Conservation (phyloP, 2,329 filamentous ascomycete species). For the Zopfia rhizophila region DNA sequence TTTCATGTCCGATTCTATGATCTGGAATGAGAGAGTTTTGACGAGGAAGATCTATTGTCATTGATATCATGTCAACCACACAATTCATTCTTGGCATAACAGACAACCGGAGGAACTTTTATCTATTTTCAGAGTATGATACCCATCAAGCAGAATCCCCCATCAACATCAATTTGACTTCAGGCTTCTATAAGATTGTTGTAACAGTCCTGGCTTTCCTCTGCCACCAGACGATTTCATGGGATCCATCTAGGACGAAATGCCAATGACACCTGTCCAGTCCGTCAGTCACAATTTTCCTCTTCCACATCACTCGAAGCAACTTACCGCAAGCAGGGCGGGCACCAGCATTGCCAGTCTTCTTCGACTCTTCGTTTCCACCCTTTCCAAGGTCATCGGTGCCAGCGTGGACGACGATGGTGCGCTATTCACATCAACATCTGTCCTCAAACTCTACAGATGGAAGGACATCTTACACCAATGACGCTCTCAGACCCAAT, state of each 20-base stretch:
- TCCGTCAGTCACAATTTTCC: constrained; percentile 42
- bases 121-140: constrained; percentile 12
- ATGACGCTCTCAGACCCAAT: constrained; percentile 96
- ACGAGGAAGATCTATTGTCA: no score
- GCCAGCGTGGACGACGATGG: constrained; percentile 91
- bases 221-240: not conserved
- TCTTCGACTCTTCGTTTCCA: constrained; percentile 92
- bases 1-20: no score
- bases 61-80: not conserved
- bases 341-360: constrained; percentile 94
- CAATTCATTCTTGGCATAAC: not conserved
- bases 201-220: not conserved
- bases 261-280: constrained; percentile 79
- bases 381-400: constrained; percentile 97
- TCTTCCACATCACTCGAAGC: constrained; percentile 3
- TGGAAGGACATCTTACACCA: constrained; percentile 70
- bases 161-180: constrained; percentile 8
- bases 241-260: constrained; percentile 71
- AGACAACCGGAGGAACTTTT: constrained; percentile 6
- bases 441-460: constrained; percentile 11
- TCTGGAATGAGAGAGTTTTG: no score
- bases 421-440: constrained; percentile 70
- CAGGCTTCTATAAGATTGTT: constrained; percentile 10
- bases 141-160: constrained; percentile 5
- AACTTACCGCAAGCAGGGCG: constrained; percentile 88